phyloP scores from a whole-genome alignment of 1,284 basidiomycete genomes.

The Tilletiopsis washingtonensis region DNA sequence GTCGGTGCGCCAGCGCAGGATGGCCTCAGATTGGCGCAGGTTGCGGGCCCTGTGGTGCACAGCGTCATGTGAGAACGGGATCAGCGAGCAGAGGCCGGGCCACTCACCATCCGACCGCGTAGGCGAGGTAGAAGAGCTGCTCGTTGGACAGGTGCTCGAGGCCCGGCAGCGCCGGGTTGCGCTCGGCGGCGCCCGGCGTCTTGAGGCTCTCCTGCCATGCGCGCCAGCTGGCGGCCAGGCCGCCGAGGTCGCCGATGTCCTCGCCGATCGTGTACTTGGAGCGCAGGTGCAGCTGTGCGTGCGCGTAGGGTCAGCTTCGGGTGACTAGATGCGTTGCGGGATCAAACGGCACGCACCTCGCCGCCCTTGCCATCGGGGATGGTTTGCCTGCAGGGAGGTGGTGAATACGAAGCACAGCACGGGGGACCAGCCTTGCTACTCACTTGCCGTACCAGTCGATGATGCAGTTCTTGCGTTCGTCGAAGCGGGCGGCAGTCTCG shows the following conservation, averaged over 20 bases:
- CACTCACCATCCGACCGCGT: slow-evolving; percentile 36
- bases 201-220: slow-evolving; percentile 46
- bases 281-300: slow-evolving; percentile 73
- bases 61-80: too few relatives aligned
- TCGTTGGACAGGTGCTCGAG: slow-evolving; percentile 42
- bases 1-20: slow-evolving; percentile 38
- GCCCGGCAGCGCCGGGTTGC: slow-evolving; percentile 46
- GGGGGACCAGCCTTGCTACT: too few relatives aligned
- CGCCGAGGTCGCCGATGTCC: slow-evolving; percentile 59
- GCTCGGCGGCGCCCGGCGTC: slow-evolving; percentile 22
- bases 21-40: slow-evolving; percentile 27
- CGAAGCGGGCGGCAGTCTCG: slow-evolving; percentile 72
- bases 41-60: too few relatives aligned
- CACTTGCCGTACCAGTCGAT: slow-evolving; percentile 76
- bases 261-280: slow-evolving; percentile 60
- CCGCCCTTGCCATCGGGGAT: slow-evolving; percentile 77
- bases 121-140: slow-evolving; percentile 49
- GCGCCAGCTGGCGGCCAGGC: slow-evolving; percentile 45
- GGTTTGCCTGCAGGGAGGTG: too few relatives aligned
- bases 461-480: slow-evolving; percentile 75
- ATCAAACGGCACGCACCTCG: too few relatives aligned
- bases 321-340: too few relatives aligned
- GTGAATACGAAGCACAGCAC: too few relatives aligned
- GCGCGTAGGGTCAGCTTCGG: too few relatives aligned
- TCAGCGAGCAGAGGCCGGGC: too few relatives aligned